Evolutionary conservation across 768 basidiomycete genomes (phyloP).

Genomic region (Boletus reticuloceps): DNA sequence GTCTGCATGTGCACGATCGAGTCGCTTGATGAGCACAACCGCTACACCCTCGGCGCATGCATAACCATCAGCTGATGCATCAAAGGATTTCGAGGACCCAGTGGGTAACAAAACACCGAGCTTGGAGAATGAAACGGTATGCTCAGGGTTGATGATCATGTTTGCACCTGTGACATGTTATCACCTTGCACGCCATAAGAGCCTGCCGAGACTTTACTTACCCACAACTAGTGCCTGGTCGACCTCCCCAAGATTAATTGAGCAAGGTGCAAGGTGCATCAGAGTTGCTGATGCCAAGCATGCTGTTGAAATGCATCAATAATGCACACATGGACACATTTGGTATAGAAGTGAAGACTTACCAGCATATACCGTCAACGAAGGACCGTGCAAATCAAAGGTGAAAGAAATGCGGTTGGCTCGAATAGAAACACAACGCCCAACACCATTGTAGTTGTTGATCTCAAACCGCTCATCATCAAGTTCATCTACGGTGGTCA

Average conservation of each 20-base stretch:
- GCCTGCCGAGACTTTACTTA: not conserved
- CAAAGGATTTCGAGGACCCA: slow-evolving; percentile 32
- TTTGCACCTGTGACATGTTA: slow-evolving; percentile 21
- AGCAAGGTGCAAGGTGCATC: slow-evolving; percentile 46
- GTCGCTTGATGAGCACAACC: slow-evolving; percentile 34
- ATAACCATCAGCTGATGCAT: slow-evolving; percentile 32
- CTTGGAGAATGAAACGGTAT: slow-evolving; percentile 27
- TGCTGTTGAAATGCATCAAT: slow-evolving; percentile 5
- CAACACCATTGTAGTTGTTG: slow-evolving; percentile 27
- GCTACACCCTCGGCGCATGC: slow-evolving; percentile 29
- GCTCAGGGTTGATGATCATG: slow-evolving; percentile 28
- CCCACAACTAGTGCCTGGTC: slow-evolving; percentile 44
- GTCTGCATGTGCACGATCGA: slow-evolving; percentile 30
- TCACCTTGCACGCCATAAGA: not conserved
- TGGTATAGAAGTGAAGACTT: not conserved
- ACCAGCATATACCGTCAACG: slow-evolving; percentile 42
- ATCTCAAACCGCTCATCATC: slow-evolving; percentile 29
- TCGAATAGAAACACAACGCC: slow-evolving; percentile 30
- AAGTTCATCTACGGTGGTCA: slow-evolving; percentile 27
- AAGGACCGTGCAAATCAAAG: slow-evolving; percentile 43
- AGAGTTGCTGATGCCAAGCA: slow-evolving; percentile 49
- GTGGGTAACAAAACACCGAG: slow-evolving; percentile 35
- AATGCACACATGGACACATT: not conserved
- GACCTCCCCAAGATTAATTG: slow-evolving; percentile 43
- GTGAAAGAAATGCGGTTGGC: slow-evolving; percentile 35